These are phyloP conservation scores for Alternaria hordeiaustralica DNA, from an alignment of 2,329 filamentous ascomycete species.

Conservation along the genomic window DNA sequence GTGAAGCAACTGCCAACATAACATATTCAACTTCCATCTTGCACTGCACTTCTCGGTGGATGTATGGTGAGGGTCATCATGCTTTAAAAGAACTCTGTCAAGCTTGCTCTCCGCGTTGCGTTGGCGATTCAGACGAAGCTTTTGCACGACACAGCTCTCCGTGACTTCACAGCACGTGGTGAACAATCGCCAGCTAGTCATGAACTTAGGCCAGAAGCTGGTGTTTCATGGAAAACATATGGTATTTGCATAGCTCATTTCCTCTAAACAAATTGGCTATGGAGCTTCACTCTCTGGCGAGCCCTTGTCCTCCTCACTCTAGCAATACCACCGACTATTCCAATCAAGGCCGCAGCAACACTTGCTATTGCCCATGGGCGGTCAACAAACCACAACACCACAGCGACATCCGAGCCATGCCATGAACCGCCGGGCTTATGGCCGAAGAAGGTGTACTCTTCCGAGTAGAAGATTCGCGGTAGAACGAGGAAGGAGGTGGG, in stretches of 20 bases:
- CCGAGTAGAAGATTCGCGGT: constrained; percentile 37
- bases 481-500: constrained; percentile 25
- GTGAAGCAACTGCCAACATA: not conserved
- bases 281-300: not conserved
- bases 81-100: not conserved
- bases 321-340: not conserved
- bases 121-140: not conserved
- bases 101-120: not conserved
- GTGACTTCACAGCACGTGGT: not conserved
- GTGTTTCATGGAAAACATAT: not conserved
- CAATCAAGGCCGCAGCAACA: not conserved
- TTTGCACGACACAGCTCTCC: not conserved
- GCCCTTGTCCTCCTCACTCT: not conserved
- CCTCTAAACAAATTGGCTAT: not conserved
- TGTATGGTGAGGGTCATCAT: not conserved
- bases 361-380: constrained; percentile 9
- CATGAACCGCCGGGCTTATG: constrained; percentile 41
- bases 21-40: not conserved
- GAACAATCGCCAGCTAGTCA: not conserved
- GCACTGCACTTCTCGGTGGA: not conserved
- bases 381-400: constrained; percentile 35
- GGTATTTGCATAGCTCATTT: not conserved
- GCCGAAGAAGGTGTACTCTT: constrained; percentile 40
- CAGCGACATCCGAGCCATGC: constrained; percentile 37
- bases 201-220: not conserved